Evolutionary conservation across 192 early-diverging fungal genomes (phyloP).

Genomic region (Linnemannia elongata): DNA sequence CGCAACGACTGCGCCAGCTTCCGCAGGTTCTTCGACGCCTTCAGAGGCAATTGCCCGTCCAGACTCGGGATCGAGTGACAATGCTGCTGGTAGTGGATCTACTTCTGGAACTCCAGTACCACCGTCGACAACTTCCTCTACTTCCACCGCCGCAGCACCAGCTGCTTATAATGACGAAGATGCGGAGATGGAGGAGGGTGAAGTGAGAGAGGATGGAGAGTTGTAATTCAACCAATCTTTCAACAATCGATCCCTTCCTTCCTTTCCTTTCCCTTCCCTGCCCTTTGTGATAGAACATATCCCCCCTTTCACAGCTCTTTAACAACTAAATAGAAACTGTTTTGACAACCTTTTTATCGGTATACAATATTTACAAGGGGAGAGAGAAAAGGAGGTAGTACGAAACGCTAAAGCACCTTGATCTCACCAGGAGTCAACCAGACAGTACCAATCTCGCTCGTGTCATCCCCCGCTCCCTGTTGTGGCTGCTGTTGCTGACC

Average conservation of each 20-base stretch:
- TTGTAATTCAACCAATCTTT: not conserved
- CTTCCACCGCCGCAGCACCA: not conserved
- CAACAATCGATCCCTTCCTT: not conserved
- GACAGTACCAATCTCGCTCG: constrained; percentile 5
- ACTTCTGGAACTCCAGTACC: not conserved
- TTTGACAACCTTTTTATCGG: not conserved
- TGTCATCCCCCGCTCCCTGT: not conserved
- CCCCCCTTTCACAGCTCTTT: not conserved
- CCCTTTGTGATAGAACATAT: not conserved
- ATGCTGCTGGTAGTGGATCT: not conserved
- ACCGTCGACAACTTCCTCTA: not conserved
- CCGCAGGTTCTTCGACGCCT: not conserved
- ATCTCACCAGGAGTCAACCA: constrained; percentile 36
- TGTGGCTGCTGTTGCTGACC: not conserved
- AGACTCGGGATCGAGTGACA: not conserved
- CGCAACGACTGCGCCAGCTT: not conserved
- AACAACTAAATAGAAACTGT: not conserved
- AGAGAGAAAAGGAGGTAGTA: not conserved
- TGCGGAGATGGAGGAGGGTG: constrained; percentile 35
- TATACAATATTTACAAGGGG: not conserved
- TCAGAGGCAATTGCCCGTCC: not conserved
- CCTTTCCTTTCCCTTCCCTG: not conserved
- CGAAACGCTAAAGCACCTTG: not conserved
- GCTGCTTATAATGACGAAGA: constrained; percentile 17
- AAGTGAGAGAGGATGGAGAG: constrained; percentile 30